Evolutionary conservation across 768 basidiomycete species (phyloP).

Genomic region (Russula brevipes): DNA sequence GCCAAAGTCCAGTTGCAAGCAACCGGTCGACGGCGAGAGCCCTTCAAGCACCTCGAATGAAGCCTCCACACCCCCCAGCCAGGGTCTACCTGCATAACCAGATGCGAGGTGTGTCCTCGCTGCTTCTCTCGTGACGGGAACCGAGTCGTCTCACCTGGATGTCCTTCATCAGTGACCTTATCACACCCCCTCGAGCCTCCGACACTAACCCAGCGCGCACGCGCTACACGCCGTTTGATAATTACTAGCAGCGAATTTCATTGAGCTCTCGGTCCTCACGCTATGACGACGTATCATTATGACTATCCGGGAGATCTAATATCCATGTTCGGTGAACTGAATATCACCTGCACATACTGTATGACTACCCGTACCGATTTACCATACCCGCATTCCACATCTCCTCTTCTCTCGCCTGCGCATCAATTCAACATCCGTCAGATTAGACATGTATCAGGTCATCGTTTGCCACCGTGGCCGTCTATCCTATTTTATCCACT

Average conservation of each 20-base stretch:
- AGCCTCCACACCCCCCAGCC: not conserved
- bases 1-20: not conserved
- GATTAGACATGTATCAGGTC: not conserved
- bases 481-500: not conserved
- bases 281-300: constrained; percentile 14
- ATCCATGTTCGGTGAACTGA: constrained; percentile 1
- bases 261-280: not conserved
- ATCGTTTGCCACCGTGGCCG: not conserved
- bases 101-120: not conserved
- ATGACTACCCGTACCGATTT: constrained; percentile 1
- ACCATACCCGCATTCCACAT: not conserved
- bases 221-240: not conserved
- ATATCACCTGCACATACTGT: constrained; percentile 8
- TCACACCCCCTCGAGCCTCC: not conserved
- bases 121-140: not conserved
- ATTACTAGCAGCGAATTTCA: not conserved
- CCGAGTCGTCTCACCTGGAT: not conserved
- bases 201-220: not conserved
- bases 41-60: not conserved
- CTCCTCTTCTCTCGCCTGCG: not conserved
- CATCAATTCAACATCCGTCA: not conserved
- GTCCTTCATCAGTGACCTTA: not conserved
- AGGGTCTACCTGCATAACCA: not conserved
- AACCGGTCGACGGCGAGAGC: not conserved
- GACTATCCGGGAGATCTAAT: constrained; percentile 6